These are phyloP conservation scores for Tylopilus vinaceipallidus DNA, from an alignment of 768 basidiomycete species.

Conservation along the genomic window DNA sequence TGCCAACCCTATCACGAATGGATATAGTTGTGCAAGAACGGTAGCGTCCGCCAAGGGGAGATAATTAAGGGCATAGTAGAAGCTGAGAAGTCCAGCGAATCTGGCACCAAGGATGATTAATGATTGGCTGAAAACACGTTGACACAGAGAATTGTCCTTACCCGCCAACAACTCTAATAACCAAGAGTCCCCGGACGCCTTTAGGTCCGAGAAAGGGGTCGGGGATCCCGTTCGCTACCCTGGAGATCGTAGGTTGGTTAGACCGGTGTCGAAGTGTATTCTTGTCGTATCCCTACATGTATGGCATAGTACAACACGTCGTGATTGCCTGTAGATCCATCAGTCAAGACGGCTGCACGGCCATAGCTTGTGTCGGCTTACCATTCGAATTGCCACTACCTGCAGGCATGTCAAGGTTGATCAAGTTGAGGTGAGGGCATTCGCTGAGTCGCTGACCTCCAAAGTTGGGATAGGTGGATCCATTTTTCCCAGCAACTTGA, in stretches of 20 bases:
- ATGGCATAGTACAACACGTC: slow-evolving; percentile 47
- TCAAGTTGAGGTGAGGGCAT: too few species aligned
- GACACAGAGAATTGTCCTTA: slow-evolving; percentile 27
- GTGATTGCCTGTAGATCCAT: slow-evolving; percentile 44
- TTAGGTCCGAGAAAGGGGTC: slow-evolving; percentile 71
- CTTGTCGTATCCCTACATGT: slow-evolving; percentile 43
- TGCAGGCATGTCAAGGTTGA: slow-evolving; percentile 21
- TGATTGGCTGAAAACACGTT: too few species aligned
- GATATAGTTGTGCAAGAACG: slow-evolving; percentile 72
- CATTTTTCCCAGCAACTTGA: slow-evolving; percentile 58
- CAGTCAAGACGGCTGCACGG: too few species aligned
- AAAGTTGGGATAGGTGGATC: slow-evolving; percentile 58
- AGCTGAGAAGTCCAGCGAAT: slow-evolving; percentile 72
- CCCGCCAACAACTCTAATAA: slow-evolving; percentile 64
- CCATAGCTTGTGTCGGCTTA: too few species aligned
- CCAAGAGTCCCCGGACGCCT: slow-evolving; percentile 57
- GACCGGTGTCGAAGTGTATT: not conserved
- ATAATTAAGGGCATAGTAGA: slow-evolving; percentile 72
- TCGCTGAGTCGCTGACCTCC: slow-evolving; percentile 44
- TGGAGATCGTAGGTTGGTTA: slow-evolving; percentile 8
- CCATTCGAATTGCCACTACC: slow-evolving; percentile 61
- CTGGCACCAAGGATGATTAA: slow-evolving; percentile 22
- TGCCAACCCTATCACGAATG: slow-evolving; percentile 59
- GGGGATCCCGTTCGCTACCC: slow-evolving; percentile 41
- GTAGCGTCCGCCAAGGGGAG: slow-evolving; percentile 78